Evolutionary conservation across 2,329 filamentous ascomycete species (phyloP).

Genomic region (Pseudogymnoascus sp.): DNA sequence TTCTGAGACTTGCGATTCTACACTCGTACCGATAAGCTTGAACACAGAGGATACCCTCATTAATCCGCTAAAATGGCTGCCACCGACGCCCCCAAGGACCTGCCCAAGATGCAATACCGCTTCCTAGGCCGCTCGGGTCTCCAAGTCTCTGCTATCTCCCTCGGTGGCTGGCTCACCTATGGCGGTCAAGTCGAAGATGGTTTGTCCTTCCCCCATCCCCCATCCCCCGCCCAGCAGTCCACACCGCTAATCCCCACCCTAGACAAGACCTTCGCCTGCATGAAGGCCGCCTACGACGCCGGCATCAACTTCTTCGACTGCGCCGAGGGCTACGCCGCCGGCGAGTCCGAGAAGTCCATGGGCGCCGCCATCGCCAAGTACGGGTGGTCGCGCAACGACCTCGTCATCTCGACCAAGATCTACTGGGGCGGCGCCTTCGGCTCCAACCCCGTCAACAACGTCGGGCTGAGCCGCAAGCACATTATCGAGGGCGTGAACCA

Average conservation of each 20-base stretch:
- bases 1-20: background rate
- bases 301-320: slow-evolving; percentile 53
- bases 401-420: slow-evolving; percentile 54
- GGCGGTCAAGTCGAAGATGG: slow-evolving; percentile 64
- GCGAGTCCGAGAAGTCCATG: slow-evolving; percentile 47
- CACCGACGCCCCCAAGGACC: slow-evolving; percentile 29
- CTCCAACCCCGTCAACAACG: slow-evolving; percentile 56
- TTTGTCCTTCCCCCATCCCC: slow-evolving; percentile 27
- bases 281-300: slow-evolving; percentile 51
- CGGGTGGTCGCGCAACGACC: slow-evolving; percentile 47
- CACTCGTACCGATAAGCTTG: background rate
- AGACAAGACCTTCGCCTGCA: slow-evolving; percentile 52
- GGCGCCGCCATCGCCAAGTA: slow-evolving; percentile 49
- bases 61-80: background rate
- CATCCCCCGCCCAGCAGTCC: background rate
- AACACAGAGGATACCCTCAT: background rate
- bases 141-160: slow-evolving; percentile 64
- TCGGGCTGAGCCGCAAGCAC: slow-evolving; percentile 61
- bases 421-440: slow-evolving; percentile 57
- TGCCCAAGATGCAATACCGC: slow-evolving; percentile 58
- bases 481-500: slow-evolving; percentile 57
- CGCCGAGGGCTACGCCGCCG: slow-evolving; percentile 45
- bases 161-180: slow-evolving; percentile 68
- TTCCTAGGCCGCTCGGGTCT: slow-evolving; percentile 64
- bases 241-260: slow-evolving; percentile 2